Evolutionary conservation across 805 yeast genomes (phyloP).

Genomic region (Peterozyma toletana): DNA sequence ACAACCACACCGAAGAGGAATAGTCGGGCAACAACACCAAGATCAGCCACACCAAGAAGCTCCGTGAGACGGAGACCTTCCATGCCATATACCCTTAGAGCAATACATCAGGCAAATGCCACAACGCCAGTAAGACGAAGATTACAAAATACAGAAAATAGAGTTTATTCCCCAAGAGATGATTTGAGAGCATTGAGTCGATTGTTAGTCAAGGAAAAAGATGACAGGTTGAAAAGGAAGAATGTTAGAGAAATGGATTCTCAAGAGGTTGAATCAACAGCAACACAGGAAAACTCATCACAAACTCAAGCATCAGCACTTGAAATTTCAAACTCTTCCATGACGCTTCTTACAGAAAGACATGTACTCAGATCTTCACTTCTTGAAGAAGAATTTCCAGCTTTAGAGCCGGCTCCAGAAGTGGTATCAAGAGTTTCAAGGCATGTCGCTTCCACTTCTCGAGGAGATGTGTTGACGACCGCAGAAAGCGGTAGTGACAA

Average conservation of each 20-base stretch:
- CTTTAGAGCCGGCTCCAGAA: not conserved
- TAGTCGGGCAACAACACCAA: conserved; percentile 5
- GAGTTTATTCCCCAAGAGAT: conserved; percentile 22
- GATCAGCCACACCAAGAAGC: conserved; percentile 12
- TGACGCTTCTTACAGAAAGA: no score
- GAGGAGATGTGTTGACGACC: conserved; percentile 2
- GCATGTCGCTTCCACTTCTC: not conserved
- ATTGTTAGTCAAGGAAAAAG: conserved; percentile 18
- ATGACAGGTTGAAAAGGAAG: conserved; percentile 5
- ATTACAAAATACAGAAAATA: conserved; percentile 4
- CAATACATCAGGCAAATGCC: conserved; percentile 16
- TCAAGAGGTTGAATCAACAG: not conserved
- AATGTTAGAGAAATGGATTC: not conserved
- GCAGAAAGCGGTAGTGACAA: no score
- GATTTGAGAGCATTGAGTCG: conserved; percentile 23
- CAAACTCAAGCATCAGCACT: not conserved
- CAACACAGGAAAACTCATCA: conserved; percentile 1
- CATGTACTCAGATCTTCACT: not conserved
- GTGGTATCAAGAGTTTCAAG: no score
- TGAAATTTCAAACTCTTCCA: no score
- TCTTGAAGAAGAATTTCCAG: conserved; percentile 16
- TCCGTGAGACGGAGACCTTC: conserved; percentile 19
- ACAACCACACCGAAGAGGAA: conserved; percentile 6
- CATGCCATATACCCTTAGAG: conserved; percentile 23
- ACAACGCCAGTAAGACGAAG: conserved; percentile 16